Evolutionary conservation across 2,329 filamentous ascomycete species (phyloP).

Genomic region (Colletotrichum neosansevieriae): DNA sequence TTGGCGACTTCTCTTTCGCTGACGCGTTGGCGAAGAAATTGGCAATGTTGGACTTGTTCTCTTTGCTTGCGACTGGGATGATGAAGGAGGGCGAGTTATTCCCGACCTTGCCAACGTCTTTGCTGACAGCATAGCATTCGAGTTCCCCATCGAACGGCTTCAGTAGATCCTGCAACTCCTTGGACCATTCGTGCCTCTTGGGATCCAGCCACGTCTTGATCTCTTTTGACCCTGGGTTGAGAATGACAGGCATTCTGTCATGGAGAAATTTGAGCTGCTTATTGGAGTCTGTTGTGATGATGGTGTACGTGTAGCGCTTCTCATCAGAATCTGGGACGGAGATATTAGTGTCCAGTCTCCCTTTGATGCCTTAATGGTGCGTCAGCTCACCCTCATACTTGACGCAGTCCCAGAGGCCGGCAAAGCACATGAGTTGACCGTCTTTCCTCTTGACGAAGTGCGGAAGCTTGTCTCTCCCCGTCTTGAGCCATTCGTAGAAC

Average conservation of each 20-base stretch:
- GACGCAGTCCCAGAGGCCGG: constrained; percentile 92
- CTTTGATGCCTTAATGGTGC: background rate
- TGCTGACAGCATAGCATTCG: constrained; percentile 86
- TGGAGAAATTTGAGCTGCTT: constrained; percentile 87
- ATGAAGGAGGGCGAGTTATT: constrained; percentile 89
- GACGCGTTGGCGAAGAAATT: constrained; percentile 81
- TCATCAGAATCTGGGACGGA: constrained; percentile 64
- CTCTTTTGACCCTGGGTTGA: constrained; percentile 79
- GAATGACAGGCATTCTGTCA: constrained; percentile 93
- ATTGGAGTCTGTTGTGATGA: constrained; percentile 92
- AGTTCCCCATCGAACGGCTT: constrained; percentile 83
- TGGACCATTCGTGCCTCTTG: constrained; percentile 76
- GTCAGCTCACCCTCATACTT: constrained; percentile 75
- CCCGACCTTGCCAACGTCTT: constrained; percentile 93
- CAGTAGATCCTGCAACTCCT: constrained; percentile 82
- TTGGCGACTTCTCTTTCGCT: constrained; percentile 50
- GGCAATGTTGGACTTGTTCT: constrained; percentile 93
- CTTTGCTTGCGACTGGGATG: constrained; percentile 83
- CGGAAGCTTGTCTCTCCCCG: constrained; percentile 83
- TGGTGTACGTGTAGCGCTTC: constrained; percentile 87
- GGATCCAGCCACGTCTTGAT: constrained; percentile 86
- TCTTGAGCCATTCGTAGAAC: constrained; percentile 97
- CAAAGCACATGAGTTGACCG: constrained; percentile 86
- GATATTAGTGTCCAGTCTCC: background rate
- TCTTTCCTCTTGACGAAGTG: constrained; percentile 88